Evolutionary conservation across 768 basidiomycete species (phyloP), one percentile per base, ranked within the genome.

Genomic region (Serendipita sp.): DNA sequence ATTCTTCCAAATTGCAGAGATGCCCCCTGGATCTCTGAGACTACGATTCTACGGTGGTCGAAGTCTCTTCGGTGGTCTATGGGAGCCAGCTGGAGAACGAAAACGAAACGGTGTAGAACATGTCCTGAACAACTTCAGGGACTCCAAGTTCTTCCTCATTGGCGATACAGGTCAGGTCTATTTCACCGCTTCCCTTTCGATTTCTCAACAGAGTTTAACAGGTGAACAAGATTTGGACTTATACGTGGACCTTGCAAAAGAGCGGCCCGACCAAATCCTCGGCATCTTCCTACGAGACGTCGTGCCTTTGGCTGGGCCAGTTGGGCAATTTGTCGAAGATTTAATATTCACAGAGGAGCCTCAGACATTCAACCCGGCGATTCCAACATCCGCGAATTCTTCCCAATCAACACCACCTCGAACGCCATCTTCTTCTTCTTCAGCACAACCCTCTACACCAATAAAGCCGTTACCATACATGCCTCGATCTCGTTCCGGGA

Each of bases 151-250:
- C 74, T 74, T 97, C 70, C 81, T 94, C 58, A 78, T 98, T 45
- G 95, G 95, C 4, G 95, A 98, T 72, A 84, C 86, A 0, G 95
- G 94, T 60, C 7, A 41, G 13, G 41, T 41, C 41, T 41, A 60
- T 35, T 10, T 16, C n/a, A 30, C n/a, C 18, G 0, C 11, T 23
- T 60, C 28, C 16, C 18, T 8, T 10, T n/a, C 23, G 35, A 60
- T 10, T 30, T 10, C 13, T 32, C 8, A 23, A 35, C 28, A 51
- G 46, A 13, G 60, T 67, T 1, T 34, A 44, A 18, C 44, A 63
- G 63, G 51, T 54, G 95, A 98, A 71, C 94, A 96, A 69, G 95
- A 98, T 74, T 75, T 98, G 48, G 93, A 98, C 73, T 78, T 98
- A 1, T 98, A 97, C 72, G 78, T 85, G 13, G 78, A 83, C 2